Conservation (phyloP, 1,284 basidiomycete genomes). For the Irpex rosettiformis region DNA sequence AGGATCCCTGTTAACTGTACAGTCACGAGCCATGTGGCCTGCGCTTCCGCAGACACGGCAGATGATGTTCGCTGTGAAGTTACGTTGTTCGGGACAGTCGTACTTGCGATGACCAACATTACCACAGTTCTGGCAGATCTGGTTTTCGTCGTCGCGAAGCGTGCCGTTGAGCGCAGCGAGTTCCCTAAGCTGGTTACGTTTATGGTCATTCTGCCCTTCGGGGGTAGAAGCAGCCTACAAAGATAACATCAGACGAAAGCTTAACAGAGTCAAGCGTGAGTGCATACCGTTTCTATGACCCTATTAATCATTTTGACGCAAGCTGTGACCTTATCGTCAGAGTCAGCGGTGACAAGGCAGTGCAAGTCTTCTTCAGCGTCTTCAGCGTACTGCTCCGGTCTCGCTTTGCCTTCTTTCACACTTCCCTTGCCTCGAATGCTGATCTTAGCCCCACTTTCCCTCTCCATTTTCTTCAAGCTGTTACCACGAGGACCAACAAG, state of each 20-base stretch:
- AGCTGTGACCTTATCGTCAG: constrained; percentile 85
- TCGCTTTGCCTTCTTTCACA: constrained; percentile 97
- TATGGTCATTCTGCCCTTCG: constrained; percentile 99
- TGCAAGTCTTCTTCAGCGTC: constrained; percentile 99
- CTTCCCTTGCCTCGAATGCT: constrained; percentile 97
- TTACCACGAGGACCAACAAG: constrained; percentile 98
- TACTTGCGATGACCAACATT: constrained; percentile 94
- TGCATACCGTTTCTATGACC: constrained; percentile 94
- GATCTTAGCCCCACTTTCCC: constrained; percentile 97
- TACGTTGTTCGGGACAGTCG: constrained; percentile 94
- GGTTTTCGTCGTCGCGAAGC: constrained; percentile 98
- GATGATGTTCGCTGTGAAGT: constrained; percentile 97
- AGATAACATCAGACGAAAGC: constrained; percentile 12
- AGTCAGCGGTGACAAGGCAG: constrained; percentile 93
- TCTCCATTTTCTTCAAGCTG: constrained; percentile 99
- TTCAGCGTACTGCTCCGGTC: constrained; percentile 88
- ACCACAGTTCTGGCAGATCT: constrained; percentile 98
- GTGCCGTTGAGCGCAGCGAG: constrained; percentile 98
- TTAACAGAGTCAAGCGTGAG: not conserved
- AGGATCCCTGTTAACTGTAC: constrained; percentile 80
- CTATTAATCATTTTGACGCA: constrained; percentile 96
- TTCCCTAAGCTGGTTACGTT: constrained; percentile 97
- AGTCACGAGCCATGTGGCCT: constrained; percentile 97
- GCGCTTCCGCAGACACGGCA: constrained; percentile 94
- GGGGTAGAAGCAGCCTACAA: constrained; percentile 93